phyloP scores from a whole-genome alignment of 2,329 filamentous ascomycete genomes.

The Colletotrichum lupini region DNA sequence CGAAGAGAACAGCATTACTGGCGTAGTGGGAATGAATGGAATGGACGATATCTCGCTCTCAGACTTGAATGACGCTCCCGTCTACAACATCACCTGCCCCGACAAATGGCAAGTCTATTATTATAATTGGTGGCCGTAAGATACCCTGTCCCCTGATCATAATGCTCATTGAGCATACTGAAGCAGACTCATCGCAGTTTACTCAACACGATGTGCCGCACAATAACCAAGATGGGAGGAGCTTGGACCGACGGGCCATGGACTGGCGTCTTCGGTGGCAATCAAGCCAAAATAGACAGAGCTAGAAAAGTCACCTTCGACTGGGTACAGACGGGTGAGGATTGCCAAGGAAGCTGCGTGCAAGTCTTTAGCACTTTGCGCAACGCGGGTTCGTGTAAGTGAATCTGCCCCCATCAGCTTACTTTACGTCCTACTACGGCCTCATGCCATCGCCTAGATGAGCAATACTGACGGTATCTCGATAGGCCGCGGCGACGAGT shows the following conservation, averaged over 20 bases:
- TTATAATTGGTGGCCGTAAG: constrained; percentile 23
- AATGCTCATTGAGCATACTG: background rate
- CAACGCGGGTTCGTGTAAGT: constrained; percentile 10
- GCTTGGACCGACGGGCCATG: background rate
- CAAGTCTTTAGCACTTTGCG: constrained; percentile 14
- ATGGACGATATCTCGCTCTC: background rate
- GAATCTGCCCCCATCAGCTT: background rate
- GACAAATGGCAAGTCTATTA: constrained; percentile 14
- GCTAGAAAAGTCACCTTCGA: background rate
- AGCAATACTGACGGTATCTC: background rate
- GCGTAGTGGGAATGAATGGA: background rate
- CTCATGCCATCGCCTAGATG: too few relatives aligned
- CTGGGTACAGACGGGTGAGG: background rate
- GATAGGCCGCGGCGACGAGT: constrained; percentile 6
- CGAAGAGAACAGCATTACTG: background rate
- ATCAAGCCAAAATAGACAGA: background rate
- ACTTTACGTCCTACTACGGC: background rate
- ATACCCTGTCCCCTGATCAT: too few relatives aligned
- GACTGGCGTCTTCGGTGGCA: background rate
- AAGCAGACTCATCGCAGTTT: background rate
- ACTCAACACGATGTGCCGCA: background rate
- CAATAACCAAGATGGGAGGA: too few relatives aligned
- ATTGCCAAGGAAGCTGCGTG: constrained; percentile 7
- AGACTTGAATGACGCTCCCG: background rate
- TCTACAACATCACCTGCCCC: background rate